Conservation (phyloP, 2,329 filamentous ascomycete species). For the Nemania serpens region DNA sequence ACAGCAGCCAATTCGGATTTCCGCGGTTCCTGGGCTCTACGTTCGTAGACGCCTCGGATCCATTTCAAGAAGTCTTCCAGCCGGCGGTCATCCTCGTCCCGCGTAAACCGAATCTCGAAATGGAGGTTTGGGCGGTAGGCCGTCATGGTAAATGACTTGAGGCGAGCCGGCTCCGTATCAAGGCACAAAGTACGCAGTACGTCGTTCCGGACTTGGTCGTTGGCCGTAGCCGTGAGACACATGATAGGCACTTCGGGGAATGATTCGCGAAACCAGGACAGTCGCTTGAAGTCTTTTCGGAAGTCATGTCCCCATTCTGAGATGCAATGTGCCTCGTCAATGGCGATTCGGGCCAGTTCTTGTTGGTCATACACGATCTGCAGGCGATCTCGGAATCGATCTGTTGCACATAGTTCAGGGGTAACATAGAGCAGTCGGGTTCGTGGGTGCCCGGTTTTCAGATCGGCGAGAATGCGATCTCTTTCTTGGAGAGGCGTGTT, state of each 20-base stretch:
- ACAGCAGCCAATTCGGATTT: conserved; percentile 60
- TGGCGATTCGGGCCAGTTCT: conserved; percentile 84
- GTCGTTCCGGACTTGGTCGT: conserved; percentile 77
- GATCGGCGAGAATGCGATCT: conserved; percentile 73
- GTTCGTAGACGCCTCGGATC: conserved; percentile 73
- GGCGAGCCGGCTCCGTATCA: conserved; percentile 57
- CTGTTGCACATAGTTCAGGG: conserved; percentile 80
- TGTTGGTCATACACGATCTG: conserved; percentile 75
- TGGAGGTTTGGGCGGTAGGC: conserved; percentile 86
- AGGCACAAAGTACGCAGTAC: conserved; percentile 77
- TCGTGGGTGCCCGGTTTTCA: conserved; percentile 83
- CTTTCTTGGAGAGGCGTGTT: conserved; percentile 71
- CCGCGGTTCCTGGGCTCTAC: conserved; percentile 65
- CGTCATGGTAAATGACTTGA: conserved; percentile 80
- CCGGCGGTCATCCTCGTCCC: conserved; percentile 72
- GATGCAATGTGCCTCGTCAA: conserved; percentile 96
- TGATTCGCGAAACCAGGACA: conserved; percentile 82
- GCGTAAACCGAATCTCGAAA: conserved; percentile 85
- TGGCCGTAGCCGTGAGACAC: conserved; percentile 91
- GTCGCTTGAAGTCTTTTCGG: conserved; percentile 84
- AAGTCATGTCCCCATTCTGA: conserved; percentile 99
- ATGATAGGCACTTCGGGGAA: conserved; percentile 89
- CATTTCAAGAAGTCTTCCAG: conserved; percentile 76
- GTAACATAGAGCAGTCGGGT: conserved; percentile 90
- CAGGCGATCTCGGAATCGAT: conserved; percentile 76